A percentile compares a stretch with the other conserved stretches of the same genome.
phyloP scores from a whole-genome alignment of 768 basidiomycete species.

The Termitomyces sp. region DNA sequence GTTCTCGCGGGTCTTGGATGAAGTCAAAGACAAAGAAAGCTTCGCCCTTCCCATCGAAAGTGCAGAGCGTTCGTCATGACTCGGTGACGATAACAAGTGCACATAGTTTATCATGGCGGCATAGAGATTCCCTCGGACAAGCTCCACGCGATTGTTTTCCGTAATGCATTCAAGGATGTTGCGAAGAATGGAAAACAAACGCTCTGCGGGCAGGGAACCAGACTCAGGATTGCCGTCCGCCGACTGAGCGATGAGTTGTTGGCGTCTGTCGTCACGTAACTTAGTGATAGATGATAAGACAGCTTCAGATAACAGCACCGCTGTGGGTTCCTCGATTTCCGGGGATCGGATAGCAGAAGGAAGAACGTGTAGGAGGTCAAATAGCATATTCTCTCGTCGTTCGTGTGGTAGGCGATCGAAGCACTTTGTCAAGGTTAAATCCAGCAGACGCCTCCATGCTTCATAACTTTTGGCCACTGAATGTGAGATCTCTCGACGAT shows the following conservation, averaged over 20 bases:
- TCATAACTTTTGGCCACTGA: conserved; percentile 69
- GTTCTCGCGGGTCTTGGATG: conserved; percentile 39
- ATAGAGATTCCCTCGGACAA: conserved; percentile 93
- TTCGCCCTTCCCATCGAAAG: not conserved
- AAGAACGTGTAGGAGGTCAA: conserved; percentile 83
- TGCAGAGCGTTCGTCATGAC: conserved; percentile 7
- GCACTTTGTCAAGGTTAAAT: conserved; percentile 82
- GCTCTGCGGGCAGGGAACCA: conserved; percentile 73
- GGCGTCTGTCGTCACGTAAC: conserved; percentile 75
- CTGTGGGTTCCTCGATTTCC: conserved; percentile 64
- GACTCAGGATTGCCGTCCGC: conserved; percentile 57
- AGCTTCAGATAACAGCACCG: conserved; percentile 80
- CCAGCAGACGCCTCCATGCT: conserved; percentile 81
- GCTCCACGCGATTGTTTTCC: conserved; percentile 73
- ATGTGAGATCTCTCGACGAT: conserved; percentile 73
- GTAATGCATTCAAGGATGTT: conserved; percentile 70
- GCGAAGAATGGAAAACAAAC: conserved; percentile 69
- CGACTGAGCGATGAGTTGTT: conserved; percentile 64
- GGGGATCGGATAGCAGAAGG: conserved; percentile 61
- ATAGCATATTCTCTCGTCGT: conserved; percentile 81
- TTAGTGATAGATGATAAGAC: conserved; percentile 82
- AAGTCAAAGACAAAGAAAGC: conserved; percentile 23
- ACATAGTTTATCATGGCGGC: conserved; percentile 87
- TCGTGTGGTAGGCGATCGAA: conserved; percentile 81
- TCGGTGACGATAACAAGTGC: conserved; percentile 55